These are phyloP conservation scores for Alternaria sp. DNA, from an alignment of 2,329 filamentous ascomycete genomes.

Conservation along the genomic window DNA sequence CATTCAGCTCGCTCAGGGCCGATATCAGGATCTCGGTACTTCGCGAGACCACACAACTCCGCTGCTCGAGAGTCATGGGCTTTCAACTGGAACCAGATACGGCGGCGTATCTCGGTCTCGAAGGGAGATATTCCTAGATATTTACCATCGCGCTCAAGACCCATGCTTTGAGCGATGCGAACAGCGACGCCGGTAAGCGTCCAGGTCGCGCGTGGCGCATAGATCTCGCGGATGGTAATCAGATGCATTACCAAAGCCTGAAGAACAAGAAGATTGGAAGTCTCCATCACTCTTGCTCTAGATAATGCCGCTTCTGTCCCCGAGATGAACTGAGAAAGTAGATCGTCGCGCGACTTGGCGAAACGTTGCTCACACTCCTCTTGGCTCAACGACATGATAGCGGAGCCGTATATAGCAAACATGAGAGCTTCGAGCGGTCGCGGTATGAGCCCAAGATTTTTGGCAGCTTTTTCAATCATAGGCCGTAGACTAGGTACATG, in stretches of 20 bases:
- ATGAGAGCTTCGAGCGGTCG: slow-evolving; percentile 61
- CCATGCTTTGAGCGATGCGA: slow-evolving; percentile 64
- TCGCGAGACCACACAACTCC: slow-evolving; percentile 55
- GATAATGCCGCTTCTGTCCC: slow-evolving; percentile 7
- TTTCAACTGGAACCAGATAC: slow-evolving; percentile 65
- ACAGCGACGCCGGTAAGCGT: slow-evolving; percentile 65
- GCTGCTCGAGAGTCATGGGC: slow-evolving; percentile 61
- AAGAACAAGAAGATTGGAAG: slow-evolving; percentile 63
- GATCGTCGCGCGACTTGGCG: slow-evolving; percentile 64
- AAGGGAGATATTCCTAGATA: slow-evolving; percentile 59
- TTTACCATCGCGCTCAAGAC: slow-evolving; percentile 63
- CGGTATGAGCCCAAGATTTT: slow-evolving; percentile 59
- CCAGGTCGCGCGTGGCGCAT: slow-evolving; percentile 60
- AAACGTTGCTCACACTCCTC: slow-evolving; percentile 60
- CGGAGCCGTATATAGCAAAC: slow-evolving; percentile 25
- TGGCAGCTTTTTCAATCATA: slow-evolving; percentile 66
- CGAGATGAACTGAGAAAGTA: slow-evolving; percentile 46
- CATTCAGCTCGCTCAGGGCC: slow-evolving; percentile 51
- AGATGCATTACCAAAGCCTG: slow-evolving; percentile 65
- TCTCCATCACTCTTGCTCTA: slow-evolving; percentile 50
- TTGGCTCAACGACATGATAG: slow-evolving; percentile 59
- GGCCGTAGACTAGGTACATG: slow-evolving; percentile 52
- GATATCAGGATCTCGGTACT: slow-evolving; percentile 48
- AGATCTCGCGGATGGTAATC: slow-evolving; percentile 62
- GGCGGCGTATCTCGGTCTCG: slow-evolving; percentile 63